Percentiles rank a stretch among this genome's conserved stretches.
These are phyloP conservation scores for Adenanthera pavonina DNA, from an alignment of 306 rosid genomes.

Conservation along the genomic window DNA sequence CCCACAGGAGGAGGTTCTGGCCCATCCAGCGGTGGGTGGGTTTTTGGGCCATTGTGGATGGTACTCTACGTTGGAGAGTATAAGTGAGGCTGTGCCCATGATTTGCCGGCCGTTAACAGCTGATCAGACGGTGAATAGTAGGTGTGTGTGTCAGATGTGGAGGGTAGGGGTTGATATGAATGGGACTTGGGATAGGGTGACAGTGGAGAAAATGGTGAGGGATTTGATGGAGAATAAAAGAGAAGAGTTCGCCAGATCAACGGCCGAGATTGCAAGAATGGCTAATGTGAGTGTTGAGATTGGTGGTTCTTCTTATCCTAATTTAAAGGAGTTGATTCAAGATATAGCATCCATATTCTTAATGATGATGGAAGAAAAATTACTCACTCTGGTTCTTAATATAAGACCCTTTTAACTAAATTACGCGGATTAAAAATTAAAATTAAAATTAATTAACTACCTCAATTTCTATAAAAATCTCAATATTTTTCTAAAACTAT, in stretches of 20 bases:
- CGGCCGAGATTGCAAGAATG: conserved; percentile 9
- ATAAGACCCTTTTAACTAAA: too few species aligned
- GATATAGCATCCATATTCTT: conserved; percentile 6
- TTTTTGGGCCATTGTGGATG: conserved; percentile 50
- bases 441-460: too few species aligned
- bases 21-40: conserved; percentile 48
- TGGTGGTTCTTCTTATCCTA: conserved; percentile 20
- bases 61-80: conserved; percentile 51
- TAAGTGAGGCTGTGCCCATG: conserved; percentile 47
- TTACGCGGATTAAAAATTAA: too few species aligned
- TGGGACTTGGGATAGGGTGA: conserved; percentile 21
- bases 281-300: conserved; percentile 8
- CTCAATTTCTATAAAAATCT: too few species aligned
- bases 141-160: conserved; percentile 49
- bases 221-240: conserved; percentile 29
- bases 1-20: conserved; percentile 45
- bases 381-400: too few species aligned
- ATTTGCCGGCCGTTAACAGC: conserved; percentile 34
- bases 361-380: too few species aligned
- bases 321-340: conserved; percentile 22
- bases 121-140: conserved; percentile 44
- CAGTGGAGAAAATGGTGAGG: conserved; percentile 38
- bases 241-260: conserved; percentile 31
- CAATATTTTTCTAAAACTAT: too few species aligned
- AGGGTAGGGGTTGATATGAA: conserved; percentile 36